Evolutionary conservation across 2,329 filamentous ascomycete genomes (phyloP).

Genomic region (Neofusicoccum umdonicola): DNA sequence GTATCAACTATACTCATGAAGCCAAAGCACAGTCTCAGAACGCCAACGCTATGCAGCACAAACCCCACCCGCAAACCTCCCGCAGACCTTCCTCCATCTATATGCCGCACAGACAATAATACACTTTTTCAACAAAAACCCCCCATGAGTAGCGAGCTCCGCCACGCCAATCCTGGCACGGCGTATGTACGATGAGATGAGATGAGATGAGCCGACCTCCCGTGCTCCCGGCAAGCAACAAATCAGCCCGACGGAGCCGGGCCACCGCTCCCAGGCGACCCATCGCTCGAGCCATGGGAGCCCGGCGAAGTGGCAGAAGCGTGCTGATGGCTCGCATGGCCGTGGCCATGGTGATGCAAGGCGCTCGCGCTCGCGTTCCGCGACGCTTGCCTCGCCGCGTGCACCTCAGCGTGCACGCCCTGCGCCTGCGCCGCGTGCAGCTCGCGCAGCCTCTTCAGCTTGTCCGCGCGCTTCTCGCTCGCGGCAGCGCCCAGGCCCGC

Average conservation of each 20-base stretch:
- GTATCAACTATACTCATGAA: neutral
- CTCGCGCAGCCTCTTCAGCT: slow-evolving; percentile 6
- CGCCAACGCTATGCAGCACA: slow-evolving; percentile 17
- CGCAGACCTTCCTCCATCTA: neutral
- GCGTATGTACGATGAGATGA: neutral
- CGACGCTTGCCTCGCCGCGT: neutral
- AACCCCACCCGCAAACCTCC: neutral
- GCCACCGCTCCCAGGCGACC: neutral
- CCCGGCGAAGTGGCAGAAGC: neutral
- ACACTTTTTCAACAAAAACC: neutral
- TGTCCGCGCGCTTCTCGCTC: slow-evolving; percentile 2
- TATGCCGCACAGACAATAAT: neutral
- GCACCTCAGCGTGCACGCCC: slow-evolving; percentile 6
- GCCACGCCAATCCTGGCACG: neutral
- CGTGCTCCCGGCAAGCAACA: neutral
- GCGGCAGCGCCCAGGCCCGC: neutral
- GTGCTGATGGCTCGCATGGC: neutral
- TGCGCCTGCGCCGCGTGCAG: slow-evolving; percentile 5
- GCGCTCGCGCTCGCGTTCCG: neutral
- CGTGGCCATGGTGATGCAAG: neutral
- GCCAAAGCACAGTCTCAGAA: neutral
- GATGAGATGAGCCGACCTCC: neutral
- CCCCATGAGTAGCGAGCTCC: neutral
- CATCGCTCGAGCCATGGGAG: neutral
- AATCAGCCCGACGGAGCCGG: neutral